Evolutionary conservation across 2,329 filamentous ascomycete species (phyloP).

Genomic region (Neopestalotiopsis rosae): DNA sequence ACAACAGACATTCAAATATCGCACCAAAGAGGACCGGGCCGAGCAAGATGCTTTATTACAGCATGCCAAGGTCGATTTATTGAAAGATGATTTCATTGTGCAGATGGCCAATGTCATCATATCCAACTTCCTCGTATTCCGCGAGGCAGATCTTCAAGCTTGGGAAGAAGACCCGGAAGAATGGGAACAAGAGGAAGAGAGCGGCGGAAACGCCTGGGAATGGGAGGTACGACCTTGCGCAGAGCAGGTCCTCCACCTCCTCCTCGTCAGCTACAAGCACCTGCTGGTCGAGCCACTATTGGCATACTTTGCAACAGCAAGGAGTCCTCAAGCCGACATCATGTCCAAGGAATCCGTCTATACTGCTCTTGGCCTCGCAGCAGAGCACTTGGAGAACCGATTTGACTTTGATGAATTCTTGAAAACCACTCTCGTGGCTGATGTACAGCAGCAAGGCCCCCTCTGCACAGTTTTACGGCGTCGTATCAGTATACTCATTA

Average conservation of each 20-base stretch:
- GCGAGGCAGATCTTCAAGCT: slow-evolving; percentile 81
- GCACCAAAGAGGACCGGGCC: slow-evolving; percentile 73
- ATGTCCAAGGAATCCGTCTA: slow-evolving; percentile 94
- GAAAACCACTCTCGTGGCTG: slow-evolving; percentile 73
- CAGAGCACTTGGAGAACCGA: slow-evolving; percentile 72
- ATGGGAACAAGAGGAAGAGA: slow-evolving; percentile 91
- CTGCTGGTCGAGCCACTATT: slow-evolving; percentile 81
- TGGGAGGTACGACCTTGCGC: slow-evolving; percentile 92
- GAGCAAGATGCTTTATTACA: slow-evolving; percentile 75
- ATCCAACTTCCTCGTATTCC: slow-evolving; percentile 86
- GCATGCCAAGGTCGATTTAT: slow-evolving; percentile 73
- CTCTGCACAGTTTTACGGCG: slow-evolving; percentile 83
- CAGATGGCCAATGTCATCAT: slow-evolving; percentile 86
- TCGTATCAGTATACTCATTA: slow-evolving; percentile 85
- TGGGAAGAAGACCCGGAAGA: slow-evolving; percentile 97
- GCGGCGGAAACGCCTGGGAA: slow-evolving; percentile 84
- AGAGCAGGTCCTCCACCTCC: slow-evolving; percentile 90
- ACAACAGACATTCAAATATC: slow-evolving; percentile 82
- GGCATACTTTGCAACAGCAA: slow-evolving; percentile 80
- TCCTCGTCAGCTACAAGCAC: slow-evolving; percentile 87
- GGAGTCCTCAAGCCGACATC: slow-evolving; percentile 69
- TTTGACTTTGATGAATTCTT: slow-evolving; percentile 88
- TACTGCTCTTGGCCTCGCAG: slow-evolving; percentile 86
- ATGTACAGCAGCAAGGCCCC: slow-evolving; percentile 69
- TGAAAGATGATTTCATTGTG: slow-evolving; percentile 77